Base-by-base conservation (phyloP, 2,329 filamentous ascomycete genomes). In the Gaeumannomyces tritici region DNA sequence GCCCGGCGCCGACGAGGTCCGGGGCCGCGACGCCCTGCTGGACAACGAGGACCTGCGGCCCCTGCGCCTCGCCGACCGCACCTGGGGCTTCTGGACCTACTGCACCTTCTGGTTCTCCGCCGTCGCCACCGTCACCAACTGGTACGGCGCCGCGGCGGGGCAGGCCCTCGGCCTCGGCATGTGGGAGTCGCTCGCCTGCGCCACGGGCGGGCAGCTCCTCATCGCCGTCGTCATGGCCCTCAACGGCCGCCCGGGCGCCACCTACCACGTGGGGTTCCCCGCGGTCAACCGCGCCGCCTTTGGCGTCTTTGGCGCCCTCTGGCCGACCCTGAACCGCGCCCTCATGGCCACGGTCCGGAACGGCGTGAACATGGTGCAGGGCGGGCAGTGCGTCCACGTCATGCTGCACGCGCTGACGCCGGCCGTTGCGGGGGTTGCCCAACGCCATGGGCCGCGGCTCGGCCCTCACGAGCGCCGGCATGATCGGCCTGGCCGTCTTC, bases 121-220 rank as follows among this genome's bases (percentile, higher is more conserved):
- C 55, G 68, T 70, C 9, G 73, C 73, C 33, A 75, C 74, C 27
- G 73, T 76, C 6, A 72, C 72, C 28, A 74, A 73, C 62, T 64
- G 75, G 69, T 75, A 79, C 67, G 70, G 73, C 18, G 72, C 72
- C 2, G 73, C 73, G 7, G 72, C 76, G 5, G 75, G 72, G 1
- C 73, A 76, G 66, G 70, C 76, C 2, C 65, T 76, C 11, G 79
- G 79, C 12, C 69, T 82, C 27, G 76, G 73, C 55, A 79, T 80
- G 73, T 82, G 79, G 79, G 79, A 81, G 66, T 73, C 74, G 18
- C 64, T 81, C 31, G 76, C 67, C 58, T 73, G 76, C 68, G 67
- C 73, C 56, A 68, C 75, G 33, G 75, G 71, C 5, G 80, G 79
- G 55, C 73, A 78, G 47, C 69, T 73, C 28, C 68, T 80, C 12